A percentile compares a stretch with the other conserved stretches of the same genome.
phyloP scores from a whole-genome alignment of 2,329 filamentous ascomycete species.

The Diaporthe ampelina region DNA sequence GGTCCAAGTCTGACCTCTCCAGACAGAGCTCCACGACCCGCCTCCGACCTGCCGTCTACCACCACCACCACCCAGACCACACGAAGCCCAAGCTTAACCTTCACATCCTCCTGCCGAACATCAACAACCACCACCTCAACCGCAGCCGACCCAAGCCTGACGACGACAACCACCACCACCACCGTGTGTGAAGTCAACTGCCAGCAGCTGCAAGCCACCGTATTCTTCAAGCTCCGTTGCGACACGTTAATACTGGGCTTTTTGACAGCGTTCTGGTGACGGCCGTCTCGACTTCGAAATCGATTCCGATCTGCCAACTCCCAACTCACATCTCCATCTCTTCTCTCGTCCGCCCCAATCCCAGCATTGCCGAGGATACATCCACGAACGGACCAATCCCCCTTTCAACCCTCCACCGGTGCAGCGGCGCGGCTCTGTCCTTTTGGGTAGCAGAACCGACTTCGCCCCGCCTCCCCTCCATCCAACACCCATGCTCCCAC shows the following conservation, averaged over 20 bases:
- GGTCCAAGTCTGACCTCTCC: slow-evolving; percentile 21
- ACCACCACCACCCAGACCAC: background rate
- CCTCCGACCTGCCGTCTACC: background rate
- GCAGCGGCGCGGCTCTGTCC: slow-evolving; percentile 48
- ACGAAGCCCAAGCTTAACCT: slow-evolving; percentile 21
- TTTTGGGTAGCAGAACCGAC: slow-evolving; percentile 49
- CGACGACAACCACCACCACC: background rate
- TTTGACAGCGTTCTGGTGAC: background rate
- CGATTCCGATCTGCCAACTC: slow-evolving; percentile 11
- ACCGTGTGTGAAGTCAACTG: background rate
- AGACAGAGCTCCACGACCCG: slow-evolving; percentile 3
- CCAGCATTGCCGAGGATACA: slow-evolving; percentile 13
- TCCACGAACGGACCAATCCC: background rate
- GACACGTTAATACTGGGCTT: background rate
- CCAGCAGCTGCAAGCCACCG: slow-evolving; percentile 2
- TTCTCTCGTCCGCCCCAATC: background rate
- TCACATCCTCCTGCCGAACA: background rate
- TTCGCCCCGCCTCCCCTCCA: slow-evolving; percentile 44
- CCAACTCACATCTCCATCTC: background rate
- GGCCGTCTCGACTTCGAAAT: slow-evolving; percentile 19
- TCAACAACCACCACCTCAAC: background rate
- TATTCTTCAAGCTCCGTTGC: background rate
- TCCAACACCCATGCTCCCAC: slow-evolving; percentile 66
- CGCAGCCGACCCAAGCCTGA: background rate
- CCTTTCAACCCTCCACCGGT: slow-evolving; percentile 25